Percentiles rank a stretch among this genome's conserved stretches.
These are phyloP conservation scores for Gossypium rotundifolium DNA, from an alignment of 345 rosid species.

Conservation along the genomic window DNA sequence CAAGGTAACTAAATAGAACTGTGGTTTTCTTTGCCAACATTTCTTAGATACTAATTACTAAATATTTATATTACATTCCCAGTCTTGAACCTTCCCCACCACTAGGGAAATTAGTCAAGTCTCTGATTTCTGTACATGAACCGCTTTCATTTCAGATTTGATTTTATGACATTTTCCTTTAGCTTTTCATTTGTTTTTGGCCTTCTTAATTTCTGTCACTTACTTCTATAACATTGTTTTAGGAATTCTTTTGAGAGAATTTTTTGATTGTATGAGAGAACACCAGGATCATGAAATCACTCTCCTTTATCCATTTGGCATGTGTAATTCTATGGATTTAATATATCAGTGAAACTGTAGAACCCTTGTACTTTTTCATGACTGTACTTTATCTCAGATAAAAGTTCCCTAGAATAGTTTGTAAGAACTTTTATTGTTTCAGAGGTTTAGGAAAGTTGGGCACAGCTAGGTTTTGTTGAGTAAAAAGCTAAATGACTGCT, in stretches of 20 bases:
- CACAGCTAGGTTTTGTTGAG: not conserved
- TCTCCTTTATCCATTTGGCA: not conserved
- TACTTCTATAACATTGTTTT: not conserved
- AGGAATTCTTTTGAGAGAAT: not conserved
- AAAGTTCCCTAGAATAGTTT: not conserved
- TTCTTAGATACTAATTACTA: not conserved
- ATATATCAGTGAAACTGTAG: not conserved
- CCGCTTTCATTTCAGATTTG: not conserved
- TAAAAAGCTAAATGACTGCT: not conserved
- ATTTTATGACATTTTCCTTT: not conserved
- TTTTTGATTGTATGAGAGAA: not conserved
- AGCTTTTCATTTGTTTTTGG: not conserved
- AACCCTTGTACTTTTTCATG: not conserved
- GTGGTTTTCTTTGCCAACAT: constrained; percentile 3
- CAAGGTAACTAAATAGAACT: constrained; percentile 42
- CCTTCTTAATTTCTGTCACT: not conserved
- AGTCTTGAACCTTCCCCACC: not conserved
- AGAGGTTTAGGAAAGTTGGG: not conserved
- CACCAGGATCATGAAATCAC: not conserved
- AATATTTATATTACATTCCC: not conserved
- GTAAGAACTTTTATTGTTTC: not conserved
- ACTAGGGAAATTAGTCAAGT: not conserved
- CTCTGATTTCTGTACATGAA: not conserved
- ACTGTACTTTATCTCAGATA: not conserved
- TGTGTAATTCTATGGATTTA: not conserved